phyloP scores from a whole-genome alignment of 768 basidiomycete genomes.

The Sistotremastrum suecicum region DNA sequence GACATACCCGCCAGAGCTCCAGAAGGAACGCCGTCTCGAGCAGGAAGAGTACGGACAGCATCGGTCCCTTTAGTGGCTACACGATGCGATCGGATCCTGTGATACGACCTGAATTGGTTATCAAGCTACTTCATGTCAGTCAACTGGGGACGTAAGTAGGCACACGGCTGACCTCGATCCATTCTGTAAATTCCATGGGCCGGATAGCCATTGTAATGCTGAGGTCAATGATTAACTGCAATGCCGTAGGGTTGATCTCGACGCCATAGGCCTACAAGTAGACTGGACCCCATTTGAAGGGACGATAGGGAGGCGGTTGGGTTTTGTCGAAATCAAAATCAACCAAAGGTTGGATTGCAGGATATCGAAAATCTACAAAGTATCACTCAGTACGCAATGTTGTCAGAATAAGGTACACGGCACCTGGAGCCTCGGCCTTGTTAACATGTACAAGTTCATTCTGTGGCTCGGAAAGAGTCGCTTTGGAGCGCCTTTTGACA shows the following conservation, averaged over 20 bases:
- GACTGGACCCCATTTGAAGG: conserved; percentile 11
- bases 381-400: no score
- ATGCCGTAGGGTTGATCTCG: not conserved
- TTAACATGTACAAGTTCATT: no score
- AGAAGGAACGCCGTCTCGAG: conserved; percentile 23
- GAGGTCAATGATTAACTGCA: not conserved
- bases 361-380: no score
- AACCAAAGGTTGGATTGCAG: no score
- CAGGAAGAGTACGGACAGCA: conserved; percentile 34
- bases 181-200: conserved; percentile 52
- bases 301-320: conserved; percentile 10
- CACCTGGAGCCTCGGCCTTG: no score
- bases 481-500: no score
- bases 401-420: no score
- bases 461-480: no score
- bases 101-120: conserved; percentile 36
- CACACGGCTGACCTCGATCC: conserved; percentile 46
- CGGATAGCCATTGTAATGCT: conserved; percentile 62
- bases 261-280: not conserved
- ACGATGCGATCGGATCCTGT: conserved; percentile 44
- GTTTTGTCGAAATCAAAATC: conserved; percentile 4
- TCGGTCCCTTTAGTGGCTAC: conserved; percentile 34
- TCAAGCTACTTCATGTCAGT: conserved; percentile 32
- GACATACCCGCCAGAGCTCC: conserved; percentile 8
- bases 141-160: not conserved